Percentiles rank a stretch among this genome's conserved stretches.
phyloP scores from a whole-genome alignment of 768 basidiomycete genomes.

The Mycena vulgaris region DNA sequence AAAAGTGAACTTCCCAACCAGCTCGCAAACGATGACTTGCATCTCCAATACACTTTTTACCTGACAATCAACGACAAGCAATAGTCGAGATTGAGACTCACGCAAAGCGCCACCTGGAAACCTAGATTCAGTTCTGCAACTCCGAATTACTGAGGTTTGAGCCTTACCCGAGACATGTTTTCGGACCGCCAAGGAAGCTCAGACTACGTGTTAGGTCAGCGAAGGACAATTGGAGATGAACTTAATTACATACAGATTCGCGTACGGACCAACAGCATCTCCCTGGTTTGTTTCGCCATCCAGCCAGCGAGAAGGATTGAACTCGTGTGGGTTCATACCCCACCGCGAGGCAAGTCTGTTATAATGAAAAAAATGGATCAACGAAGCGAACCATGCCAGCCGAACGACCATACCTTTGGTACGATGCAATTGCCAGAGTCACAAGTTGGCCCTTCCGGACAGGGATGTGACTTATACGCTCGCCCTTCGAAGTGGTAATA shows the following conservation, averaged over 20 bases:
- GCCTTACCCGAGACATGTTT: constrained; percentile 25
- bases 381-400: not conserved
- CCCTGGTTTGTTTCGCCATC: constrained; percentile 18
- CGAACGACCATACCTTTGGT: too few relatives aligned
- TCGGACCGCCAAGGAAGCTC: constrained; percentile 22
- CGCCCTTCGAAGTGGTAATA: constrained; percentile 4
- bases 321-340: constrained; percentile 27
- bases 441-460: constrained; percentile 32
- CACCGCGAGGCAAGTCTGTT: constrained; percentile 22
- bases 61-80: not conserved
- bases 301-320: constrained; percentile 26
- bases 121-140: not conserved
- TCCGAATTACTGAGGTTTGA: not conserved
- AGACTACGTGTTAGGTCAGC: not conserved
- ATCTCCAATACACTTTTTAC: constrained; percentile 20
- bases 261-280: constrained; percentile 28
- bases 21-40: constrained; percentile 23
- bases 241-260: constrained; percentile 22
- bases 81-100: not conserved
- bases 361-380: constrained; percentile 7
- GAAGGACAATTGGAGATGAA: not conserved
- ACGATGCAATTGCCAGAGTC: not conserved
- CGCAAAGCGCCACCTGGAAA: constrained; percentile 25
- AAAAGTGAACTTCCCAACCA: constrained; percentile 21
- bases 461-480: constrained; percentile 2